Evolutionary conservation across 331 rosid species (phyloP), one percentile per base, ranked within the genome.

Genomic region (Telfairia occidentalis): DNA sequence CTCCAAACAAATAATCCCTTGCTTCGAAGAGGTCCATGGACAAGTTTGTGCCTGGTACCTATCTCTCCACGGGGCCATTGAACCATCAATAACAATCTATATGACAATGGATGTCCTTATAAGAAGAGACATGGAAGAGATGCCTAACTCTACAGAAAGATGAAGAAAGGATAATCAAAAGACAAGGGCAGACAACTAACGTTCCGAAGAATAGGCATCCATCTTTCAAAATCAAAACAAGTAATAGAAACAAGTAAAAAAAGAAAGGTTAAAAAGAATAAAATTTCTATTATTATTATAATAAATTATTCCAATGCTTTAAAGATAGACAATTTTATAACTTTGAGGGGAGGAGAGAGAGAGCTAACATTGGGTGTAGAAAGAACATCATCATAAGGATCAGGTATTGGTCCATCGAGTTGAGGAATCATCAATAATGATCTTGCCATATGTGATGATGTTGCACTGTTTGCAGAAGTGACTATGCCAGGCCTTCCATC

Each of bases 361-460:
- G 19, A 79, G 38, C 92, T 87, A 84, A 95, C 99, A 77, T 92
- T 92, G 77, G 99, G 99, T 75, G 99, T 92, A 58, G 99, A 92
- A 66, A 95, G 90, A 84, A 81, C 89, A 42, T 92, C 99, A 72
- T 95, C 97, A 21, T 95, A 92, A 23, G 88, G 86, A 77, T 83
- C 92, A 53, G 99, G 99, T 64, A 87, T 84, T 3, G 97, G 99
- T 75, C 99, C 99, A 83, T 92, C 99, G 77, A 84, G 90, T 82
- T 95, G 99, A 82, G 99, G 93, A 87, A 95, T 90, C 87, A 86
- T 86, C 64, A 88, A 85, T 79, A 85, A 63, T 32, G 83, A 77
- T 65, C 82, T 82, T 77, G 55, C 82, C 32, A 63, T 78, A 84
- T 76, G 49, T 5, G 81, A 77, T 3, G 78, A 71, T 55, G 73